Base-by-base conservation (phyloP, 257 asterid species). In the Solanum pinnatisectum region DNA sequence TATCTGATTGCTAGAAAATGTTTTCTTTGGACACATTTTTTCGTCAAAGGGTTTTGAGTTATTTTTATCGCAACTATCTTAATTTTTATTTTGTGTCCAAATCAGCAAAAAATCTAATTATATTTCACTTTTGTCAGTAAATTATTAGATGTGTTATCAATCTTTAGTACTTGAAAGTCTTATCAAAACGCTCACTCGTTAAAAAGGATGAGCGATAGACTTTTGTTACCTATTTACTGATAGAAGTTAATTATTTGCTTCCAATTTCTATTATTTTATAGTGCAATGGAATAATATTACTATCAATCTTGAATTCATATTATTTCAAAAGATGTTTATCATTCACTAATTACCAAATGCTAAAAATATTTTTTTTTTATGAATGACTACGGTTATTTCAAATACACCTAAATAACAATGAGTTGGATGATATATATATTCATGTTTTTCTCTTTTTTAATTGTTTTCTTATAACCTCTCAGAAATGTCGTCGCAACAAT, bases 401-500 rank as follows among this genome's bases (percentile, higher is more conserved):
- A n/a, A 65, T 1, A 25, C 33, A 46, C 73, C 35, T 25, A 65
- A n/a, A 65, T 65, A 65, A n/a, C 18, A 25, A 65, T 10, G 33
- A 65, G 16, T 65, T 3, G 2, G 16, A n/a, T 65, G 35, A 67
- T 65, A 67, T 25, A 68, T 27, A 27, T 11, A 68, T 68, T 4
- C 36, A 27, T 68, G n/a, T 2, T 16, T 22, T 33, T 32, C 13
- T 71, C 13, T 33, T 10, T 14, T 71, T 71, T 71, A 3, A 8
- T 44, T 18, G 6, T 8, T 5, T 30, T 22, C 46, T 10, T 59
- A 59, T 11, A 4, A 32, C 49, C 42, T 85, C 30, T 52, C 72
- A 90, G 91, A 90, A 89, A 89, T 91, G 91, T 82, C 89, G 90
- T 14, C 76, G 71, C 27, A 71, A 89, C 63, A 88, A 87, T 10